phyloP scores from a whole-genome alignment of 2,329 filamentous ascomycete genomes.

The Penicillium paneum region DNA sequence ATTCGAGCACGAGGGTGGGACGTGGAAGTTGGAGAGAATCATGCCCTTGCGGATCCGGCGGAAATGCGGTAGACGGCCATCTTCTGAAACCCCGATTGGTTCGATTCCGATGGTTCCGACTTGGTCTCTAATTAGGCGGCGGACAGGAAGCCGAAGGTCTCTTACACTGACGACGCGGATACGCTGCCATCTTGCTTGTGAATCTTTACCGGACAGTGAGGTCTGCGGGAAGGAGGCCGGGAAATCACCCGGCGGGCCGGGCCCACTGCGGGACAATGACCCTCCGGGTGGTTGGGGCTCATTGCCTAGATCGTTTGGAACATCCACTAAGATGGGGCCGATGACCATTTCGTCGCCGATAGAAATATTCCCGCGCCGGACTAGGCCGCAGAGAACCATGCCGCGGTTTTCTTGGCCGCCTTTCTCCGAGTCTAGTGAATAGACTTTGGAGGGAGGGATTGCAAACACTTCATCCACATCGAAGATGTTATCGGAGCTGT shows the following conservation, averaged over 20 bases:
- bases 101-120: conserved; percentile 84
- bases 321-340: conserved; percentile 63
- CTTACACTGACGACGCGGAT: conserved; percentile 82
- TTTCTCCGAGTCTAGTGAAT: conserved; percentile 40
- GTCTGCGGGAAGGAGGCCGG: conserved; percentile 33
- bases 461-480: conserved; percentile 89
- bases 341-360: conserved; percentile 75
- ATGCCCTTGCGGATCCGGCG: conserved; percentile 69
- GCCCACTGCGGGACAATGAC: conserved; percentile 30
- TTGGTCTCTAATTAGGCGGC: conserved; percentile 71
- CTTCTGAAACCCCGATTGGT: conserved; percentile 22
- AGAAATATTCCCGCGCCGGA: conserved; percentile 73
- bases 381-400: conserved; percentile 77
- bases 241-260: conserved; percentile 32
- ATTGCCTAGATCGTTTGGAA: conserved; percentile 53
- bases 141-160: conserved; percentile 80
- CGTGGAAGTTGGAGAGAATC: conserved; percentile 66
- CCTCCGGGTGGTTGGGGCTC: conserved; percentile 24
- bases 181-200: conserved; percentile 71
- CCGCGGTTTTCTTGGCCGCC: conserved; percentile 51
- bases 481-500: conserved; percentile 66
- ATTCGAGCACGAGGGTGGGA: conserved; percentile 46
- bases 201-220: conserved; percentile 42
- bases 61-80: conserved; percentile 27
- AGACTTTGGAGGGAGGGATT: conserved; percentile 62